Base-by-base conservation (phyloP, 2,329 filamentous ascomycete species). In the Venturiaceae sp. region DNA sequence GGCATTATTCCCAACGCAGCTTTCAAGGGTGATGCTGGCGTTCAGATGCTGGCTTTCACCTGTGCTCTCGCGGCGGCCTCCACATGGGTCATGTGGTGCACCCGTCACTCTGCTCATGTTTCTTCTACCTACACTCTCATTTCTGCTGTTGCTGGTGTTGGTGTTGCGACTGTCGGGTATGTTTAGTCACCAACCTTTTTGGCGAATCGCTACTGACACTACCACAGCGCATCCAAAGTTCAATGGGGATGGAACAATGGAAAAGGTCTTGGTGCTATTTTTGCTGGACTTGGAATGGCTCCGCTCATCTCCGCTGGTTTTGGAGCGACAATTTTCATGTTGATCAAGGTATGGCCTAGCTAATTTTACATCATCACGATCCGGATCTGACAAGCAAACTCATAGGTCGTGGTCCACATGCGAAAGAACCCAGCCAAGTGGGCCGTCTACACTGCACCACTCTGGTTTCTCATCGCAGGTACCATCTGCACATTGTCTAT, bases 21-120 rank as follows among this genome's bases (percentile, higher is more conserved):
- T 32, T 83, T 75, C 62, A 67, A 72, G 14, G 66, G 70, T 6
- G 67, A 75, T 21, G 77, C 79, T 0, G 71, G 70, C 26, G 74
- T 81, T 3, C 76, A 81, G 26, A 75, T 81, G 67, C 67, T 81
- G 46, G 78, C 71, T 59, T 83, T 83, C 76, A 76, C 80, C 63
- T 81, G 79, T 62, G 77, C 79, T 32, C 76, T 83, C 0, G 83
- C 83, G 16, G 85, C 78, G 64, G 84, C 85, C 54, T 83, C 85
- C 1, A 75, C 79, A 9, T 91, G 87, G 86, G 85, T 90, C 52
- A 90, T 89, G 85, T 90, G 86, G 85, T 90, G 86, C 71, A 90
- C 86, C 1, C 77, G 79, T 7, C 70, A 77, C 53, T 79, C 78
- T 53, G 70, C 81, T 60, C 80, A 80, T 1, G 77, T 82, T 3